Evolutionary conservation across 345 rosid species (phyloP).

Genomic region (Linum lewisii): DNA sequence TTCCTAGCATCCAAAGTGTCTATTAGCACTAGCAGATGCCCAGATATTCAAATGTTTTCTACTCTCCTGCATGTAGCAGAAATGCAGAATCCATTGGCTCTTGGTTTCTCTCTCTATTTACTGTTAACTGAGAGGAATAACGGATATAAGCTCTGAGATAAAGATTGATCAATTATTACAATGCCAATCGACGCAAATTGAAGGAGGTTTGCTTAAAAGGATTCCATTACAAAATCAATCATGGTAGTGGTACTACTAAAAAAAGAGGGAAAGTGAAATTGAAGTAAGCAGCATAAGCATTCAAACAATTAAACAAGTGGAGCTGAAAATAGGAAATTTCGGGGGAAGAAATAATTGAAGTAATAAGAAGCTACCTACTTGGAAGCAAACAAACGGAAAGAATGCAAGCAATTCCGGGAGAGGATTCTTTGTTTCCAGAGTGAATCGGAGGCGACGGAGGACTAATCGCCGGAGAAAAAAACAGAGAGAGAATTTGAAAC

Average conservation of each 20-base stretch:
- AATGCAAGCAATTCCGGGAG: background rate
- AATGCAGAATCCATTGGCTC: too few species aligned
- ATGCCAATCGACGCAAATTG: background rate
- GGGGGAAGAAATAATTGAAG: background rate
- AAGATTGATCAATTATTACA: background rate
- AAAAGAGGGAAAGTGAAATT: too few species aligned
- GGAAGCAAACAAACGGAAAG: background rate
- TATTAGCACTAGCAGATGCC: too few species aligned
- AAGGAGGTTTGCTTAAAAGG: too few species aligned
- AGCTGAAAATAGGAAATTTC: background rate
- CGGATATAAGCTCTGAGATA: too few species aligned
- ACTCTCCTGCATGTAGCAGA: too few species aligned
- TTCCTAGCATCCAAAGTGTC: too few species aligned
- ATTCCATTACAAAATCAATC: too few species aligned
- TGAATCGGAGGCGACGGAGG: background rate
- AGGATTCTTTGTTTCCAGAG: background rate
- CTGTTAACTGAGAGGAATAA: too few species aligned
- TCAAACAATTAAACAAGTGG: background rate
- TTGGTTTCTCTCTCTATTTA: too few species aligned
- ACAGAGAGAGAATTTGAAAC: background rate
- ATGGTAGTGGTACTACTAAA: too few species aligned
- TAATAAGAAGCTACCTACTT: conserved; percentile 8
- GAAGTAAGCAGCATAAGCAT: background rate
- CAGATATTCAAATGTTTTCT: too few species aligned
- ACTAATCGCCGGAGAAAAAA: background rate